Percentiles rank a stretch among this genome's conserved stretches.
Conservation (phyloP, 495 filamentous ascomycete species). For the Wilcoxina mikolae region DNA sequence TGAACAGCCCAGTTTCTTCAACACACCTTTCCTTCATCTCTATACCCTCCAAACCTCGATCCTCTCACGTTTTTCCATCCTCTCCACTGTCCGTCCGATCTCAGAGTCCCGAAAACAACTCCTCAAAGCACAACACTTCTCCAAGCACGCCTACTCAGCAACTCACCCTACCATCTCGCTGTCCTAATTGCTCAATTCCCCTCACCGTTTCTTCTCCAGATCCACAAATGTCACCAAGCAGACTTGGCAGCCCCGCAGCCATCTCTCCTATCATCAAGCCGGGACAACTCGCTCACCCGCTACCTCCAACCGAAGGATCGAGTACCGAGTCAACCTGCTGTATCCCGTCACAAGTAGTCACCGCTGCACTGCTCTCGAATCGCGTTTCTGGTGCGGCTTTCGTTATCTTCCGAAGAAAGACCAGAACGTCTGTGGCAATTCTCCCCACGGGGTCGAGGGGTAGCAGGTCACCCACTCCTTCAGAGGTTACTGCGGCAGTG, state of each 20-base stretch:
- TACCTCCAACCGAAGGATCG: neutral
- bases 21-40: neutral
- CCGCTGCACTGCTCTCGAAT: slow-evolving; percentile 39
- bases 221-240: neutral
- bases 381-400: slow-evolving; percentile 48
- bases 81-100: neutral
- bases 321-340: neutral
- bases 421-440: slow-evolving; percentile 26
- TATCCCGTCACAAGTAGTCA: neutral
- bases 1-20: neutral
- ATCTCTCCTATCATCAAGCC: slow-evolving; percentile 3
- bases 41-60: neutral
- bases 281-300: neutral
- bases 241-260: neutral
- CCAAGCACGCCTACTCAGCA: neutral
- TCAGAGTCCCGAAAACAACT: neutral
- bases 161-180: too few relatives aligned
- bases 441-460: neutral
- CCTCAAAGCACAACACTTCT: neutral
- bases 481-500: neutral
- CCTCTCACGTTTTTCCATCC: neutral
- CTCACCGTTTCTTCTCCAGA: neutral
- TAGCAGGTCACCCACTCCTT: neutral
- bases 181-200: neutral
- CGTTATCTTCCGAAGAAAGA: slow-evolving; percentile 49